These are phyloP conservation scores for Xylaria longipes DNA, from an alignment of 495 filamentous ascomycete genomes.

Conservation along the genomic window DNA sequence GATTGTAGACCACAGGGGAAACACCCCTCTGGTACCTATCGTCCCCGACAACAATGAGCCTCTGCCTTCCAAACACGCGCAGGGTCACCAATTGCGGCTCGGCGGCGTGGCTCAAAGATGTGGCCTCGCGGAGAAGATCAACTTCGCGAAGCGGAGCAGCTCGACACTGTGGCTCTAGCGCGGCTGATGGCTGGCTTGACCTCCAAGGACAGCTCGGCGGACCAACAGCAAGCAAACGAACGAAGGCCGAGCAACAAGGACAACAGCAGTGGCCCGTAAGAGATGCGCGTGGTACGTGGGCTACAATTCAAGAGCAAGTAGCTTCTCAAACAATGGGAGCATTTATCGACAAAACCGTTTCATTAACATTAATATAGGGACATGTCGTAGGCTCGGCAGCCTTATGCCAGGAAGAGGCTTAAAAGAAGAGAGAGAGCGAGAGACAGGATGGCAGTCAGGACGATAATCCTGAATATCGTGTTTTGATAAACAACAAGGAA, in stretches of 20 bases:
- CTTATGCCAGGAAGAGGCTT: not conserved
- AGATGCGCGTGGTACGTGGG: not conserved
- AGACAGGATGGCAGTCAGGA: not conserved
- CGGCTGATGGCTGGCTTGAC: not conserved
- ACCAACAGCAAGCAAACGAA: constrained; percentile 10
- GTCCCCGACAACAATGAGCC: constrained; percentile 2
- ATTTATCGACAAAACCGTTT: not conserved
- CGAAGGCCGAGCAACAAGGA: not conserved
- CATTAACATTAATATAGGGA: constrained; percentile 20
- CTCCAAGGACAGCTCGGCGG: not conserved
- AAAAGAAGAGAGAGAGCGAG: constrained; percentile 3
- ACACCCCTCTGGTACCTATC: not conserved
- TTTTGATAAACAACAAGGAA: constrained; percentile 11
- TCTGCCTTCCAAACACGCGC: constrained; percentile 21
- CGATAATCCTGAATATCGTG: constrained; percentile 5
- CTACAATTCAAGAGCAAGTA: not conserved
- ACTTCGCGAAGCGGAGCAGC: not conserved
- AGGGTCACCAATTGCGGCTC: constrained; percentile 11
- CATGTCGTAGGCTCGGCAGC: not conserved
- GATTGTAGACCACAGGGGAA: not conserved
- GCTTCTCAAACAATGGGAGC: not conserved
- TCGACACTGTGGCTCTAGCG: not conserved
- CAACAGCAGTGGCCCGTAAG: not conserved
- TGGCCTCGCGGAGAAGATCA: not conserved
- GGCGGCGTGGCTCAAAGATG: constrained; percentile 11